Percentiles rank a stretch among this genome's conserved stretches.
Conservation (phyloP, 768 basidiomycete species). For the Russula griseocarnosa region DNA sequence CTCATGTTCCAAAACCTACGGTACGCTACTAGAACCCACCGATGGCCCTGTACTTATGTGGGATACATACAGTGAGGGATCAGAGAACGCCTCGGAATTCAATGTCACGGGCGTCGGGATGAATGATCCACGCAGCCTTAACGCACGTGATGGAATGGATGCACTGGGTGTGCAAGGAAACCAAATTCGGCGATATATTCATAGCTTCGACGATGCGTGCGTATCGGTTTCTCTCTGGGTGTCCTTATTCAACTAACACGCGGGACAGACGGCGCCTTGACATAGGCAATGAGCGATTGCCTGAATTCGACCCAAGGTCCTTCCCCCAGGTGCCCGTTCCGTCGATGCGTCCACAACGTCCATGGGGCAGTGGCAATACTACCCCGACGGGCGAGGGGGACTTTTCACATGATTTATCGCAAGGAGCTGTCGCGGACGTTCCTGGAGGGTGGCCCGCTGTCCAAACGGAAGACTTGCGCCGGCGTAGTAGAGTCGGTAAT, state of each 20-base stretch:
- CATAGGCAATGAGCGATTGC: constrained; percentile 70
- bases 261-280: constrained; percentile 63
- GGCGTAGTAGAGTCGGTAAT: constrained; percentile 56
- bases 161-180: constrained; percentile 60
- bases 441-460: constrained; percentile 34
- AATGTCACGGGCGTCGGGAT: constrained; percentile 37
- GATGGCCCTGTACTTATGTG: not conserved
- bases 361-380: constrained; percentile 23
- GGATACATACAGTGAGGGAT: constrained; percentile 55
- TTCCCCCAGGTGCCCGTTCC: constrained; percentile 55
- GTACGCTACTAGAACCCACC: constrained; percentile 42
- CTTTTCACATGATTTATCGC: constrained; percentile 14
- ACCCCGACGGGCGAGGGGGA: constrained; percentile 25
- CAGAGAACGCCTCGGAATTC: constrained; percentile 74
- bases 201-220: constrained; percentile 72
- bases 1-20: constrained; percentile 84
- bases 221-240: constrained; percentile 33
- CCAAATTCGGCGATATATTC: constrained; percentile 58
- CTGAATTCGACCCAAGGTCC: constrained; percentile 43
- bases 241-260: constrained; percentile 5
- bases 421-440: constrained; percentile 35
- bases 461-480: constrained; percentile 61
- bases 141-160: constrained; percentile 42
- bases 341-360: constrained; percentile 44
- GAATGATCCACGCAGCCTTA: constrained; percentile 24